Evolutionary conservation across 1,284 basidiomycete species (phyloP).

Genomic region (Neolentinus lepideus): DNA sequence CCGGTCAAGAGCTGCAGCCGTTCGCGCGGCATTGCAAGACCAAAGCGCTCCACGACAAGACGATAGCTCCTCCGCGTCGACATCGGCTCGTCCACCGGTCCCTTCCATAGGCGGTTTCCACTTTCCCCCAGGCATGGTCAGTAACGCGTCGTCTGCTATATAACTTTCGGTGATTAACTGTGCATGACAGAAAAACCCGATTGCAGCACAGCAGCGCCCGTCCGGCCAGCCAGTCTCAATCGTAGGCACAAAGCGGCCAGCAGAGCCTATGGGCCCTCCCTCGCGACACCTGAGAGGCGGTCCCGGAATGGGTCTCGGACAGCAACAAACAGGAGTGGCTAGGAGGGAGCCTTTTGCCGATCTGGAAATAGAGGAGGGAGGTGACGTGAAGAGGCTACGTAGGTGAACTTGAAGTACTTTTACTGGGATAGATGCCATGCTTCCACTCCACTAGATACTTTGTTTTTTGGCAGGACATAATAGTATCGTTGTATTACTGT

Average conservation of each 20-base stretch:
- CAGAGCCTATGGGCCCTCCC: slow-evolving; percentile 6
- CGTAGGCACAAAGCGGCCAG: slow-evolving; percentile 11
- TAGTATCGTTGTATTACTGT: too few species aligned
- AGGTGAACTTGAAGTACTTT: not conserved
- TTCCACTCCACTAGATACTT: too few species aligned
- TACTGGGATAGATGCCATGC: too few species aligned
- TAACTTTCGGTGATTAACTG: not conserved
- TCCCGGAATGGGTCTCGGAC: slow-evolving; percentile 1
- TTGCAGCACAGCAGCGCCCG: slow-evolving; percentile 5
- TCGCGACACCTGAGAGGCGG: not conserved
- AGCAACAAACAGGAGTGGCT: not conserved
- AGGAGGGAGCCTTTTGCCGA: not conserved
- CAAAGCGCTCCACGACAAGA: not conserved
- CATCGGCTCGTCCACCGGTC: slow-evolving; percentile 20
- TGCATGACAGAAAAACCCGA: not conserved
- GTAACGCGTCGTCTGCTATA: slow-evolving; percentile 3
- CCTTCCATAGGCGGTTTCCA: slow-evolving; percentile 46
- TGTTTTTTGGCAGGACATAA: too few species aligned
- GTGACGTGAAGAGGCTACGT: not conserved
- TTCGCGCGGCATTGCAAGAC: not conserved
- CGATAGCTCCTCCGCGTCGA: slow-evolving; percentile 7
- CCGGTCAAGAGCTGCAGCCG: not conserved
- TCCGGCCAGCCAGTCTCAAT: slow-evolving; percentile 1
- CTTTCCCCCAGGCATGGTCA: slow-evolving; percentile 40
- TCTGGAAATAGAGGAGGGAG: not conserved